These are phyloP conservation scores for Tulasnella sp. DNA, from an alignment of 768 basidiomycete species.

Conservation along the genomic window DNA sequence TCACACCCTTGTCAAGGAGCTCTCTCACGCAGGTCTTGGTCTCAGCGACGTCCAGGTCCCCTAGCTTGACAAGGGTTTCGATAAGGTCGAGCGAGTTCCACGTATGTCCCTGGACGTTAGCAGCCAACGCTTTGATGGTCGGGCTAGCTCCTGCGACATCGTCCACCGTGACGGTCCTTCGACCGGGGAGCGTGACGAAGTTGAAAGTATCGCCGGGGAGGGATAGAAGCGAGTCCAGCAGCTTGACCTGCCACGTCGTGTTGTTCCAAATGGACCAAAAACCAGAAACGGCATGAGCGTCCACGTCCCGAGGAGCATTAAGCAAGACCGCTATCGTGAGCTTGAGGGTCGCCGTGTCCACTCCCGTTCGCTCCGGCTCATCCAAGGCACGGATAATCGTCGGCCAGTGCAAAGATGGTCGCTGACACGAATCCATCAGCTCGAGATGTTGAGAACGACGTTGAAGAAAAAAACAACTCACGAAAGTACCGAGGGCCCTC, in stretches of 20 bases:
- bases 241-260: constrained; percentile 78
- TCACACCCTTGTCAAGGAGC: constrained; percentile 91
- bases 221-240: constrained; percentile 86
- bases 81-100: constrained; percentile 96
- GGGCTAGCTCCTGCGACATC: constrained; percentile 84
- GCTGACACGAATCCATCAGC: constrained; percentile 49
- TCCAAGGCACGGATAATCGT: constrained; percentile 85
- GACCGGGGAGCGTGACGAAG: constrained; percentile 84
- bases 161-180: constrained; percentile 82
- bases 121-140: constrained; percentile 89
- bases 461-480: constrained; percentile 49
- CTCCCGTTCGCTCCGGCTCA: constrained; percentile 76
- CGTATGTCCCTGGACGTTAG: constrained; percentile 86
- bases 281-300: constrained; percentile 77
- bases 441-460: constrained; percentile 33
- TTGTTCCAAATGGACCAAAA: constrained; percentile 90
- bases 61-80: constrained; percentile 79
- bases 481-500: constrained; percentile 71
- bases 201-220: constrained; percentile 90
- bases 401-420: constrained; percentile 74
- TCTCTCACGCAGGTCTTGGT: constrained; percentile 79
- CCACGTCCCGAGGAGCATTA: constrained; percentile 75
- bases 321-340: constrained; percentile 85
- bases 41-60: constrained; percentile 70
- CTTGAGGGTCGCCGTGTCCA: constrained; percentile 88